These are phyloP conservation scores for Sugiyamaella americana DNA, from an alignment of 805 yeast genomes.

Conservation along the genomic window DNA sequence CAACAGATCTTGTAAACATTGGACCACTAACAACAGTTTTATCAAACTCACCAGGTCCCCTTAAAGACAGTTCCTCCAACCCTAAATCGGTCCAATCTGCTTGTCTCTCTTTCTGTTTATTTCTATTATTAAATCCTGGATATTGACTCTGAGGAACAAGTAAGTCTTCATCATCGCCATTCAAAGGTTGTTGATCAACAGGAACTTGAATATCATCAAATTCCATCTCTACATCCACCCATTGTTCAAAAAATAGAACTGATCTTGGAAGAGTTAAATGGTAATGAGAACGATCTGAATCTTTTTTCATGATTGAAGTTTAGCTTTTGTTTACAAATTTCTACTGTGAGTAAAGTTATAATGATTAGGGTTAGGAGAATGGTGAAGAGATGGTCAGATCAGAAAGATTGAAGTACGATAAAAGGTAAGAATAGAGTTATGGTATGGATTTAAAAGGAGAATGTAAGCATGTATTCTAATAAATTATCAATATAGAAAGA, in stretches of 20 bases:
- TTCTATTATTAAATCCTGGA: constrained; percentile 19
- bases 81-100: constrained; percentile 24
- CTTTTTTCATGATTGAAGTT: constrained; percentile 19
- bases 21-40: background rate
- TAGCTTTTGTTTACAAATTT: too few relatives aligned
- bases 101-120: constrained; percentile 6
- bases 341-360: too few relatives aligned
- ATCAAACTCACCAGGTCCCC: constrained; percentile 5
- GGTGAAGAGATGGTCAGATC: too few relatives aligned
- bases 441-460: too few relatives aligned
- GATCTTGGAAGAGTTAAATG: constrained; percentile 26
- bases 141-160: constrained; percentile 19
- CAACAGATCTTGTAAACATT: background rate
- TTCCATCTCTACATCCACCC: constrained; percentile 28
- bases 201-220: constrained; percentile 22
- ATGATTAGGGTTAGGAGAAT: too few relatives aligned
- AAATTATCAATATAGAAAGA: too few relatives aligned
- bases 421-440: too few relatives aligned
- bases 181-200: constrained; percentile 19
- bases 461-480: too few relatives aligned
- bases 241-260: constrained; percentile 27
- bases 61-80: constrained; percentile 14
- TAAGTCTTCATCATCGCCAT: constrained; percentile 21
- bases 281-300: constrained; percentile 30
- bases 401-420: too few relatives aligned